A percentile compares a stretch with the other conserved stretches of the same genome.
These are phyloP conservation scores for Ophiostoma ips DNA, from an alignment of 2,329 filamentous ascomycete species.

Conservation along the genomic window DNA sequence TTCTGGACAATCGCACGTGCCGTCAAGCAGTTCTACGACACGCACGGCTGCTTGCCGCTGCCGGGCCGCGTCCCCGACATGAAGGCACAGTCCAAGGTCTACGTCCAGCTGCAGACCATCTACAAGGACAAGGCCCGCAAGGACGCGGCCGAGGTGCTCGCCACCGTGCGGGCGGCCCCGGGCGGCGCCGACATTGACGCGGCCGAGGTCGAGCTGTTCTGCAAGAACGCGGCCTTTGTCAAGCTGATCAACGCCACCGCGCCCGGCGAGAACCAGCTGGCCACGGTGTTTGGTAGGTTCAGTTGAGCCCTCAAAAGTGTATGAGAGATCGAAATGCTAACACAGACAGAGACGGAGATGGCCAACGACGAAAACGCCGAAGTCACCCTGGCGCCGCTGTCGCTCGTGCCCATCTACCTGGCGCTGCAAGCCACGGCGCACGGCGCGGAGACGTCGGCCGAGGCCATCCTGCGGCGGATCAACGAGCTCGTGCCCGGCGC, in stretches of 20 bases:
- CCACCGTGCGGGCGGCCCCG: conserved; percentile 40
- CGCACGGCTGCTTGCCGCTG: conserved; percentile 62
- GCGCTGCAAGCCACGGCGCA: conserved; percentile 44
- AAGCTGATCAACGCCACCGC: conserved; percentile 58
- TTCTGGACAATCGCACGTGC: conserved; percentile 89
- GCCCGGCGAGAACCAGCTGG: conserved; percentile 28
- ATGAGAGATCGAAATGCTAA: conserved; percentile 8
- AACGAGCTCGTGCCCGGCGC: conserved; percentile 32
- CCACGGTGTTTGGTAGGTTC: conserved; percentile 40
- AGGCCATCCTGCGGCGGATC: conserved; percentile 39
- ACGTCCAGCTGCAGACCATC: conserved; percentile 79
- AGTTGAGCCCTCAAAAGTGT: no score
- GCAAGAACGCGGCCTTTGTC: conserved; percentile 87
- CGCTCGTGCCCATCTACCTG: conserved; percentile 56
- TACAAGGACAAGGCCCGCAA: conserved; percentile 79
- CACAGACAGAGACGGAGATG: conserved; percentile 34
- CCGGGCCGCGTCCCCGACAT: conserved; percentile 87
- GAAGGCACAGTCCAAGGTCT: conserved; percentile 86
- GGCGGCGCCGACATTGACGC: conserved; percentile 43
- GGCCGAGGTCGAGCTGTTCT: conserved; percentile 77
- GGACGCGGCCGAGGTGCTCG: conserved; percentile 63
- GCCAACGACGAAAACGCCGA: conserved; percentile 39
- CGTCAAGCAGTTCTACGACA: conserved; percentile 60
- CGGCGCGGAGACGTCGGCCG: conserved; percentile 27
- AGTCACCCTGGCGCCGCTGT: conserved; percentile 36